A percentile compares a stretch with the other conserved stretches of the same genome.
These are phyloP conservation scores for Purpureocillium takamizusanense DNA, from an alignment of 2,329 filamentous ascomycete genomes.

Conservation along the genomic window DNA sequence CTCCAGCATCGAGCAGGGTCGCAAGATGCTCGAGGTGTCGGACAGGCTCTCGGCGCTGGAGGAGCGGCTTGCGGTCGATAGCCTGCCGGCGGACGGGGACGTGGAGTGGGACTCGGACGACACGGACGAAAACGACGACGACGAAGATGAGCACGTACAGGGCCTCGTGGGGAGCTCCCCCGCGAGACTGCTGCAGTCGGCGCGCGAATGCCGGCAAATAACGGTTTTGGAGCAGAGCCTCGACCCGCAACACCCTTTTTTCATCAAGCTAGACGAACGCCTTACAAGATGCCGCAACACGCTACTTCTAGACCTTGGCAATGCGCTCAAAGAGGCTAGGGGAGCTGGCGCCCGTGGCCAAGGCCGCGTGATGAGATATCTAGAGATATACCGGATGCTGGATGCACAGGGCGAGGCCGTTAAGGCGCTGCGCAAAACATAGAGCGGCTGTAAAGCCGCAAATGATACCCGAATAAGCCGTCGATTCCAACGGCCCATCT, in stretches of 20 bases:
- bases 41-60: constrained; percentile 56
- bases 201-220: constrained; percentile 34
- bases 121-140: constrained; percentile 30
- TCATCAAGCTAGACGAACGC: constrained; percentile 42
- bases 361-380: constrained; percentile 37
- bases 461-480: constrained; percentile 20
- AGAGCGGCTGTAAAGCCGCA: constrained; percentile 7
- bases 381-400: constrained; percentile 43
- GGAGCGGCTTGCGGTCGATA: constrained; percentile 47
- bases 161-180: constrained; percentile 36
- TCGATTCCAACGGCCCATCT: neutral
- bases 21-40: constrained; percentile 59
- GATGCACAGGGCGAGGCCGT: constrained; percentile 44
- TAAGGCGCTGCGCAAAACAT: constrained; percentile 33
- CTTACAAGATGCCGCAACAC: constrained; percentile 46
- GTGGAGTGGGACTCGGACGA: constrained; percentile 19
- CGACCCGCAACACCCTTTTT: constrained; percentile 38
- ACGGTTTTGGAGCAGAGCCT: constrained; percentile 32
- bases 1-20: constrained; percentile 50
- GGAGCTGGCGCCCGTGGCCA: constrained; percentile 34
- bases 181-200: constrained; percentile 34
- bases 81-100: constrained; percentile 14
- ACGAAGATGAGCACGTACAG: constrained; percentile 16
- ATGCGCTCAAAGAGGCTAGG: constrained; percentile 36
- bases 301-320: constrained; percentile 44